A percentile compares a stretch with the other conserved stretches of the same genome.
These are phyloP conservation scores for Penicillium palitans DNA, from an alignment of 2,329 filamentous ascomycete species.

Conservation along the genomic window DNA sequence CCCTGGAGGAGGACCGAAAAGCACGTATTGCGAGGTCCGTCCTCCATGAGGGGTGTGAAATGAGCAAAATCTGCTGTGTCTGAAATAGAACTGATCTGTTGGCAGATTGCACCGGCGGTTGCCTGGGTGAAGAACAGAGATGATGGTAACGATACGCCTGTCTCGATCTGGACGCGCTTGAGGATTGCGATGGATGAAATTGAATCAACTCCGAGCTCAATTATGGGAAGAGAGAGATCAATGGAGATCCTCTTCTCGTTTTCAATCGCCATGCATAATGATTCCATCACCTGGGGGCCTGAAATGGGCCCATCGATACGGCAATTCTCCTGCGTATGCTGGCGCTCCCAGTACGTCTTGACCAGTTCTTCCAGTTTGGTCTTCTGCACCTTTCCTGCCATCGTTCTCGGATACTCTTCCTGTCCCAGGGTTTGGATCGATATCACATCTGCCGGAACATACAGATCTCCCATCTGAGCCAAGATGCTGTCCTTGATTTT, in stretches of 20 bases:
- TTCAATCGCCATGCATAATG: not conserved
- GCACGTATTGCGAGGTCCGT: not conserved
- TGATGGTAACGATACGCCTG: slow-evolving; percentile 9
- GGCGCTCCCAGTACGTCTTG: not conserved
- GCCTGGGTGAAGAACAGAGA: slow-evolving; percentile 14
- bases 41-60: not conserved
- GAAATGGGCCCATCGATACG: not conserved
- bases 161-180: slow-evolving; percentile 2
- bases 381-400: slow-evolving; percentile 14
- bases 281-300: not conserved
- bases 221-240: slow-evolving; percentile 5
- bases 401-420: slow-evolving; percentile 5
- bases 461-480: slow-evolving; percentile 13
- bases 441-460: slow-evolving; percentile 14
- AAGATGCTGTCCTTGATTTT: slow-evolving; percentile 9
- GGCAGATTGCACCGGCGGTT: slow-evolving; percentile 2
- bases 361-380: slow-evolving; percentile 1
- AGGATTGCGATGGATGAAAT: slow-evolving; percentile 15
- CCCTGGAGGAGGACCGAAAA: slow-evolving; percentile 12
- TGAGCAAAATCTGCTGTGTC: not conserved
- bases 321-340: not conserved
- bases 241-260: not conserved
- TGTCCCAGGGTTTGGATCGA: slow-evolving; percentile 10
- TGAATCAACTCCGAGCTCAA: slow-evolving; percentile 15
- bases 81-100: not conserved